Base-by-base conservation (phyloP, 2,329 filamentous ascomycete species). In the Alternaria arborescens region DNA sequence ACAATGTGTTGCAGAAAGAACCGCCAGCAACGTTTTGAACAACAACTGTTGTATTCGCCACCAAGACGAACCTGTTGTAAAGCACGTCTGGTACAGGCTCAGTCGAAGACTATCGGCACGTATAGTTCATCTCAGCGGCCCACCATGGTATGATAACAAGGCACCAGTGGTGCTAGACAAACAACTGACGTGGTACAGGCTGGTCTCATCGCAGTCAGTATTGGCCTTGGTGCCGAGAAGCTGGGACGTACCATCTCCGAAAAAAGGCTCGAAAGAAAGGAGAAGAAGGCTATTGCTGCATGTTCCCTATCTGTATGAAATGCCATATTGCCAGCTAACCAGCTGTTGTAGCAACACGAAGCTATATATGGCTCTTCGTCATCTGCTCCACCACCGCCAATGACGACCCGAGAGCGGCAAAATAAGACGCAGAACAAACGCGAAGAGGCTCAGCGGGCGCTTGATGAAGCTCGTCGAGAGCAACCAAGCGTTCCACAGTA, bases 271-370 rank as follows among this genome's bases (percentile, higher is more conserved):
- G 70, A 69, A 34, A 48, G 62, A 10, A 72, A 72, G 30, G 70
- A 70, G 28, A 70, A 68, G 52, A 72, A 72, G 44, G 61, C 65
- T 26, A 61, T 64, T 36, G 47, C 67, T 43, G 70, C 69, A 66
- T 24, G 47, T 42, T 22, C 5, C 8, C 4, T 20, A 16, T 18
- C 6, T n/a, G 24, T 12, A 50, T 43, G 5, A 22, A 8, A 1
- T 0, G 28, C 28, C n/a, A 8, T 38, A 12, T n/a, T 18, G 7
- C 2, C 12, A 43, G 38, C 41, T 60, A n/a, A 60, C n/a, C 24
- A 47, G 5, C 44, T 10, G n/a, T 40, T n/a, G 26, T 26, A 71
- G 69, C 42, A 65, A 41, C 64, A 57, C 30, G 66, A 67, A 40
- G 52, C 55, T 4, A 52, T 60, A 3, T 67, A 67, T 38, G 60